Base-by-base conservation (phyloP, 805 yeast species). In the Starmera amethionina region DNA sequence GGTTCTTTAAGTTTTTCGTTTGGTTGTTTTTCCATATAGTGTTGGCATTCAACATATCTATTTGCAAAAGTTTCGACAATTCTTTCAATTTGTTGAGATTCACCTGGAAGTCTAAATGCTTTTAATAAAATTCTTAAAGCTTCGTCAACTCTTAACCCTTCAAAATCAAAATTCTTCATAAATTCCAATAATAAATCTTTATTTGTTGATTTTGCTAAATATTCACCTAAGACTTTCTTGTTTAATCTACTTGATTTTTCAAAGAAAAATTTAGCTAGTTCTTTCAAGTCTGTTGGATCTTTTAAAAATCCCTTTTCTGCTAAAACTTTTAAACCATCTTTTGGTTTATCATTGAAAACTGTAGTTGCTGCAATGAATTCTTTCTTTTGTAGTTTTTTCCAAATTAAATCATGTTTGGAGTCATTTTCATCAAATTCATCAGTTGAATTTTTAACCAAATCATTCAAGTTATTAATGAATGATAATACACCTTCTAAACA, bases 31-130 rank as follows among this genome's bases (percentile, higher is more conserved):
- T 32, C 28, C 22, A 51, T 55, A 37, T 65, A 63, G 7, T 63
- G 62, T 52, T 81, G 86, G 42, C 82, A 78, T 15, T 66, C 67
- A 12, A 85, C 83, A 60, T 86, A 93, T 43, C 84, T 75, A 34
- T 77, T 79, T 3, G 95, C 88, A 60, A 93, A 93, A 6, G 77
- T 68, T 52, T 90, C 97, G 27, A 93, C 82, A 13, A 90, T 76
- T 52, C 96, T 73, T 59, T 93, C 98, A 56, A 93, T 93, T 59
- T 87, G 96, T 55, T 88, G 97, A 0, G 97, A 83, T 62, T 93
- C 99, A 44, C 99, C 99, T 1, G 97, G 97, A 37, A 93, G 69
- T 58, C 98, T 75, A 56, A 93, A 90, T 16, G 83, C 75, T 42
- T 84, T 82, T 48, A 94, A 67, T 44, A 93, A 60, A 41, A 84